A percentile compares a stretch with the other conserved stretches of the same genome.
These are phyloP conservation scores for Podochytrium sp. DNA, from an alignment of 192 early-diverging fungal genomes.

Conservation along the genomic window DNA sequence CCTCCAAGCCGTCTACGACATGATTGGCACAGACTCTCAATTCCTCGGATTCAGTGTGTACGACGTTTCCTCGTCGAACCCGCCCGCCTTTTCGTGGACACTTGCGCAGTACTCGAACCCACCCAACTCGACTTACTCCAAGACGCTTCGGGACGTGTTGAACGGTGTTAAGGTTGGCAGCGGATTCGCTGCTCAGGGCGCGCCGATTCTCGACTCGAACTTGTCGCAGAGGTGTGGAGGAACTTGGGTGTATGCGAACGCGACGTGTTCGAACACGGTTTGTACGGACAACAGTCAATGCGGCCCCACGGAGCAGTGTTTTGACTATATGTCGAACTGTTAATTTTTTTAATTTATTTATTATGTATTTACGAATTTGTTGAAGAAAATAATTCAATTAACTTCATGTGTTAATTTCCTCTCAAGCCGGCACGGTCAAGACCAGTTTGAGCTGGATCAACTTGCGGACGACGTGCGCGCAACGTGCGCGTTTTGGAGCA, in stretches of 20 bases:
- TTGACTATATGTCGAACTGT: too few species aligned
- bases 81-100: slow-evolving; percentile 10
- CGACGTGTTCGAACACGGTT: not conserved
- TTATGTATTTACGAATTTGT: too few species aligned
- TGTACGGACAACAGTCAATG: too few species aligned
- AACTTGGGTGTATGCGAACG: slow-evolving; percentile 27
- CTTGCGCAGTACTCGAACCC: slow-evolving; percentile 9
- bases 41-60: slow-evolving; percentile 20
- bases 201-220: not conserved
- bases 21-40: slow-evolving; percentile 6
- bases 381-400: too few species aligned
- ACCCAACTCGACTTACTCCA: not conserved
- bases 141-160: not conserved
- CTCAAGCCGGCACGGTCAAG: too few species aligned
- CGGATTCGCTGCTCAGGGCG: slow-evolving; percentile 13
- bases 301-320: too few species aligned
- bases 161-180: not conserved
- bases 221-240: slow-evolving; percentile 22
- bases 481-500: too few species aligned
- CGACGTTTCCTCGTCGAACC: slow-evolving; percentile 18
- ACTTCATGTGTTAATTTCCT: too few species aligned
- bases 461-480: too few species aligned
- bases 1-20: slow-evolving; percentile 22
- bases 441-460: too few species aligned
- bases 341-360: too few species aligned